Evolutionary conservation across 768 basidiomycete genomes (phyloP).

Genomic region (Termitomyces sp.): DNA sequence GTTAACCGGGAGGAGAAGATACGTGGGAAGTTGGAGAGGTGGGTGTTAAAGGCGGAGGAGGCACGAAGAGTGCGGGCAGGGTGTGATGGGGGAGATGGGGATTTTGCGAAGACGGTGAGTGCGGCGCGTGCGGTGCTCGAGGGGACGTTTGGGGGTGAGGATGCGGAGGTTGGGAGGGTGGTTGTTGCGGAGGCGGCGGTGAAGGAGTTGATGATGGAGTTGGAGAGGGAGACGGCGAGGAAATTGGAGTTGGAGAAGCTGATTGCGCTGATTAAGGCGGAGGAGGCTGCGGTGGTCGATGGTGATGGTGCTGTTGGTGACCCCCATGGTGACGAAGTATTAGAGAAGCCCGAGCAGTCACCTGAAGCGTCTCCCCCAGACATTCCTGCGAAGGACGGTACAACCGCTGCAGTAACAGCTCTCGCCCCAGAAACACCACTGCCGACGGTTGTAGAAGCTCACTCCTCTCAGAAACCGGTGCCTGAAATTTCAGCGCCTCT

Average conservation of each 20-base stretch:
- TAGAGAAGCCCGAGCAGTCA: neutral
- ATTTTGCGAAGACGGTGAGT: slow-evolving; percentile 15
- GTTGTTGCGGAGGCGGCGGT: slow-evolving; percentile 47
- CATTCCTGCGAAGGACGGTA: no score
- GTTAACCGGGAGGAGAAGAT: slow-evolving; percentile 63
- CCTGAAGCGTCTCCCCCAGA: neutral
- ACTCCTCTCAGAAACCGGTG: neutral
- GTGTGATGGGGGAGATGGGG: slow-evolving; percentile 13
- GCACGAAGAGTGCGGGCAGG: slow-evolving; percentile 16
- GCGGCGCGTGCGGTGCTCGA: slow-evolving; percentile 22
- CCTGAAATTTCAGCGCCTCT: neutral
- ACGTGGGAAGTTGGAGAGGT: slow-evolving; percentile 50
- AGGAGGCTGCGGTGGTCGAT: neutral
- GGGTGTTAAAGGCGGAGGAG: slow-evolving; percentile 52
- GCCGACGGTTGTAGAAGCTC: neutral
- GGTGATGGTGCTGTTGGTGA: neutral
- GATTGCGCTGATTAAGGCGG: slow-evolving; percentile 12
- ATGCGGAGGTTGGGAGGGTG: slow-evolving; percentile 51
- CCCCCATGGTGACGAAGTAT: neutral
- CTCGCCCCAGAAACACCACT: neutral
- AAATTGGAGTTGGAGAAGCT: slow-evolving; percentile 41
- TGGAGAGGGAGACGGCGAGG: slow-evolving; percentile 51
- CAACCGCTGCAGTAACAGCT: neutral
- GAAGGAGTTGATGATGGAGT: slow-evolving; percentile 50
- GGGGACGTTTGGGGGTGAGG: slow-evolving; percentile 19